These are phyloP conservation scores for Dillenia turbinata DNA, from an alignment of 164 flowering plant genomes.

Conservation along the genomic window DNA sequence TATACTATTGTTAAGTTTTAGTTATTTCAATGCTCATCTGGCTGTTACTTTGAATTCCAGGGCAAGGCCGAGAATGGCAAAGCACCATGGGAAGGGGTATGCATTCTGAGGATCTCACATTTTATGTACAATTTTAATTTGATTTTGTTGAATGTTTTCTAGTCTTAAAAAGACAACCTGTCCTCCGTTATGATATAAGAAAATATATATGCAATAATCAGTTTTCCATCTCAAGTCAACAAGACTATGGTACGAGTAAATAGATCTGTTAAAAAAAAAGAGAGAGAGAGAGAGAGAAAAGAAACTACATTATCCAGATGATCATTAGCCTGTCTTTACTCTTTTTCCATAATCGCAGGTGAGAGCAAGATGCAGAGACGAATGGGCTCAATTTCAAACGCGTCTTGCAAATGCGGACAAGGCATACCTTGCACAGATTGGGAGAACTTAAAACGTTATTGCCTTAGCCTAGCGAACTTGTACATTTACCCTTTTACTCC, in stretches of 20 bases:
- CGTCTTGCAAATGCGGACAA: conserved; percentile 70
- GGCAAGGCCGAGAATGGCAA: conserved; percentile 68
- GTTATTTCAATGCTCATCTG: background rate
- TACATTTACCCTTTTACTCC: too few relatives aligned
- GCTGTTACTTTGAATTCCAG: conserved; percentile 30
- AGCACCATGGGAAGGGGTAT: conserved; percentile 96
- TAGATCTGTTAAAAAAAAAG: too few relatives aligned
- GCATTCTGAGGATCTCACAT: conserved; percentile 11
- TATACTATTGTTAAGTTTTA: too few relatives aligned
- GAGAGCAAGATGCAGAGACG: conserved; percentile 74
- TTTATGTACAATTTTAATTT: background rate
- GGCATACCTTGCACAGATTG: conserved; percentile 42
- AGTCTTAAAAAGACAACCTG: too few relatives aligned
- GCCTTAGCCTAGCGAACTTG: too few relatives aligned
- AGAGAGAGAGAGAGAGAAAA: too few relatives aligned
- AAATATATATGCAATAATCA: too few relatives aligned
- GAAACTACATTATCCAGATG: too few relatives aligned
- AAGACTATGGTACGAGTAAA: too few relatives aligned
- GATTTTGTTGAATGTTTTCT: too few relatives aligned
- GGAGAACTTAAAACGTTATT: conserved; percentile 13
- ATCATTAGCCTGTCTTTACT: background rate
- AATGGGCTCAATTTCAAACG: conserved; percentile 71
- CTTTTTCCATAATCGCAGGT: conserved; percentile 43
- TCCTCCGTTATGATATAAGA: too few relatives aligned
- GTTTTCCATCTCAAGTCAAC: too few relatives aligned